Evolutionary conservation across 805 yeast species (phyloP), one percentile per base, ranked within the genome.

Genomic region (Teunomyces panamensis): DNA sequence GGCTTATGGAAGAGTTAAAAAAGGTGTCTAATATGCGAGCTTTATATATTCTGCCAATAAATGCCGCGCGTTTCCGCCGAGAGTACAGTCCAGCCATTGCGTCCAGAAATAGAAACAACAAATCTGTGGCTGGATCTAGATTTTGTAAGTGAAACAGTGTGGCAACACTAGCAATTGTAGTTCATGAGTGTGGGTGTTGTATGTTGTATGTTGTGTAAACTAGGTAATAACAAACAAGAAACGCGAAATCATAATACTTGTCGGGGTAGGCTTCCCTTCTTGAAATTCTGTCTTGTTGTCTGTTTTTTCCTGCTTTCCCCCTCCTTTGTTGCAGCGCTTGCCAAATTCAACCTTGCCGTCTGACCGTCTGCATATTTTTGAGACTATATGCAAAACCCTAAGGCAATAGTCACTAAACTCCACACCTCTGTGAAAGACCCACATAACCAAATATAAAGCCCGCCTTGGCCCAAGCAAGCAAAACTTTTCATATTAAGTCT

Each of bases 381-480:
- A 11, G 17, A 26, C 27, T 37, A 24, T 37, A 42, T 28, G 44
- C 30, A 46, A 46, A 35, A 46, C 46, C 46, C 28, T 35, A 34
- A 43, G 46, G 46, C 46, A 43, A 30, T 36, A 30, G 20, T 30
- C 39, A 16, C 28, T 8, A 9, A 34, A 20, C 42, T 29, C 48
- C 45, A 46, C 48, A 42, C 35, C 35, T 8, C 34, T 34, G 41
- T 30, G 42, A 39, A 39, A 13, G 34, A 13, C 34, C 13, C 34
- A 32, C 34, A 13, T 32, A 16, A 32, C 34, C 34, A 32, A 9
- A 37, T 37, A 32, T 29, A 24, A 26, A 33, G 27, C 37, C 37
- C 26, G 9, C 26, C 46, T 5, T 16, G 14, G 30, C 43, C 28
- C 24, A 20, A n/a, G 17, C 5, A 27, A n/a, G 14, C 6, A 28